Percentiles rank a stretch among this genome's conserved stretches.
phyloP scores from a whole-genome alignment of 2,329 filamentous ascomycete genomes.

The Colletotrichum sp. region DNA sequence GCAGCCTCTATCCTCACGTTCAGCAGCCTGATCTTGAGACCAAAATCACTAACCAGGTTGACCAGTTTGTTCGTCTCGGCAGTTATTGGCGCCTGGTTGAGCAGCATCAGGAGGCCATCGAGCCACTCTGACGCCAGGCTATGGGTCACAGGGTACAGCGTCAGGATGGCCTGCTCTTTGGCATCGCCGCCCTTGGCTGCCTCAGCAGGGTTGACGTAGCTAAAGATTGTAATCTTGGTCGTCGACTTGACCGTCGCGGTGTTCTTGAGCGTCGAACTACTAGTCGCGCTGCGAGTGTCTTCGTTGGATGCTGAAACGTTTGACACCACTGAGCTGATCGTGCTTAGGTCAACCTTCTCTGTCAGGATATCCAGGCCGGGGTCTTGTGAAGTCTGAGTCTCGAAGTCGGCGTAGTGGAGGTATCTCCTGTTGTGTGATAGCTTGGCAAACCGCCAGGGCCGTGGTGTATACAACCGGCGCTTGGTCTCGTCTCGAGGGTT shows the following conservation, averaged over 20 bases:
- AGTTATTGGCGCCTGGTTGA: constrained; percentile 96
- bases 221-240: constrained; percentile 93
- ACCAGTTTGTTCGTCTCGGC: constrained; percentile 92
- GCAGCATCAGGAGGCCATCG: constrained; percentile 90
- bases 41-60: constrained; percentile 84
- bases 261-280: constrained; percentile 46
- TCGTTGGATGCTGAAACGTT: constrained; percentile 77
- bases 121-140: constrained; percentile 94
- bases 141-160: constrained; percentile 80
- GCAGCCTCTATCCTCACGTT: constrained; percentile 86
- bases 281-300: constrained; percentile 49
- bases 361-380: constrained; percentile 75
- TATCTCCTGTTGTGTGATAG: constrained; percentile 90
- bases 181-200: constrained; percentile 32
- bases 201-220: constrained; percentile 57
- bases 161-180: constrained; percentile 77
- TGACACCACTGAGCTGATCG: constrained; percentile 90
- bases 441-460: constrained; percentile 80
- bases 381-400: constrained; percentile 63
- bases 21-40: constrained; percentile 87
- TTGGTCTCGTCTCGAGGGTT: constrained; percentile 34
- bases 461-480: constrained; percentile 49
- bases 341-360: constrained; percentile 85
- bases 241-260: constrained; percentile 49
- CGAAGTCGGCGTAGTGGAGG: constrained; percentile 89